Evolutionary conservation across 2,329 filamentous ascomycete genomes (phyloP), one percentile per base, ranked within the genome.

Genomic region (Xylariomycetidae sp.): DNA sequence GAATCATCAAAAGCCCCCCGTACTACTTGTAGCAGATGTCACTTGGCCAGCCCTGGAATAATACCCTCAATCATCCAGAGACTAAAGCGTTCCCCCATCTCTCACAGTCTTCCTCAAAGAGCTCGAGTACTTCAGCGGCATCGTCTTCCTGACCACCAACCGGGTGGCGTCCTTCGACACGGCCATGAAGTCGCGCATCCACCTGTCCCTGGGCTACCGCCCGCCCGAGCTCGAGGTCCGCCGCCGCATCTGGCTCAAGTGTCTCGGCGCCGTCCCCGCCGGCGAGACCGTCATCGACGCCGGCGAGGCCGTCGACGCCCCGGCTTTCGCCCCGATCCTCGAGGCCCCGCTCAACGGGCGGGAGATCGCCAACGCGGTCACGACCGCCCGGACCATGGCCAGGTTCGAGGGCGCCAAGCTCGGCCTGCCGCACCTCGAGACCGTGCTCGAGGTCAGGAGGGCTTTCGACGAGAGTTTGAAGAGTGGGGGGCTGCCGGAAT

Each of bases 131-230:
- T 66, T 63, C 31, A 44, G 49, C 6, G 65, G 64, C 4, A 59
- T 66, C 25, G 49, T 66, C 6, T 66, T 63, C 44, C 51, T 70
- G 11, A 70, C 66, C 1, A 69, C 65, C 12, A 71, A 68, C 13
- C 51, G 51, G 1, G 47, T 51, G 4, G 37, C 25, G 8, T 43
- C 53, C 3, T 62, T 70, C 30, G 67, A 70, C 35, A 55, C 58
- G 12, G 66, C 66, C 0, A 66, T 66, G 47, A 59, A 58, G 38
- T 66, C 63, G 2, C 51, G 62, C 2, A 59, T 67, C 27, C 59
- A 67, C 40, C 49, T 65, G 9, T 55, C 53, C 12, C 51, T 66
- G 1, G 56, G 58, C 30, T 66, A 53, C 29, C 29, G 30, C 11
- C 41, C 42, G 10, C 49, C 49, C 0, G 40, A 34, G 9, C 16